These are phyloP conservation scores for Lanmaoa rubissima DNA, from an alignment of 768 basidiomycete genomes.

Conservation along the genomic window DNA sequence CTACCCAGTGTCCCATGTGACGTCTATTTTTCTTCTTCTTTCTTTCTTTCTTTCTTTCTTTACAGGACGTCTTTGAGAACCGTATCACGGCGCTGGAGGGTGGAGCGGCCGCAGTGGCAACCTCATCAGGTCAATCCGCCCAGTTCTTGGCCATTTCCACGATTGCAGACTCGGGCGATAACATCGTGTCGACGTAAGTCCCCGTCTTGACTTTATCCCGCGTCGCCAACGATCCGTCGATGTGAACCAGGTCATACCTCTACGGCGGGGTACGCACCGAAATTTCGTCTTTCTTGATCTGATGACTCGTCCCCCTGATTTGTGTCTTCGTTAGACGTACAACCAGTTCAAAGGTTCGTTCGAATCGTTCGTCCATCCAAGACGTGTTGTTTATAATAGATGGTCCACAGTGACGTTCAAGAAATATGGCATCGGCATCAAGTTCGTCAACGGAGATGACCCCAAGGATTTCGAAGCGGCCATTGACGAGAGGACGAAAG, in stretches of 20 bases:
- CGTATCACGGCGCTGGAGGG: conserved; percentile 65
- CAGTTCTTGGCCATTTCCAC: conserved; percentile 59
- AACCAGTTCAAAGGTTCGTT: conserved; percentile 63
- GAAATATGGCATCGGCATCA: conserved; percentile 52
- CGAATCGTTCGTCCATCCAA: neutral
- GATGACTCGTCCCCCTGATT: neutral
- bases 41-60: too few species aligned
- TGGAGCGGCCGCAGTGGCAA: conserved; percentile 55
- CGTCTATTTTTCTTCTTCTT: neutral
- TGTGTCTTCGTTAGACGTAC: conserved; percentile 43
- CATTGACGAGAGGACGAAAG: conserved; percentile 62
- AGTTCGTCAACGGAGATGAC: conserved; percentile 49
- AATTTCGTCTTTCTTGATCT: neutral
- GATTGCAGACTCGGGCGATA: conserved; percentile 55
- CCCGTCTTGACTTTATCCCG: neutral
- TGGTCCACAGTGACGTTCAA: conserved; percentile 46
- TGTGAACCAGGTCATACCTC: conserved; percentile 41
- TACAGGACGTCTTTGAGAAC: conserved; percentile 61
- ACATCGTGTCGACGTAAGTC: conserved; percentile 58
- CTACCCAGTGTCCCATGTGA: neutral
- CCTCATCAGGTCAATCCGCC: conserved; percentile 60
- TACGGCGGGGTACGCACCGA: conserved; percentile 54
- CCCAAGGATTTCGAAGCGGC: conserved; percentile 47
- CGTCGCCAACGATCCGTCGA: neutral
- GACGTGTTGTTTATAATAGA: neutral